These are phyloP conservation scores for Pseudomassariella vexata DNA, from an alignment of 2,329 filamentous ascomycete genomes.

Conservation along the genomic window DNA sequence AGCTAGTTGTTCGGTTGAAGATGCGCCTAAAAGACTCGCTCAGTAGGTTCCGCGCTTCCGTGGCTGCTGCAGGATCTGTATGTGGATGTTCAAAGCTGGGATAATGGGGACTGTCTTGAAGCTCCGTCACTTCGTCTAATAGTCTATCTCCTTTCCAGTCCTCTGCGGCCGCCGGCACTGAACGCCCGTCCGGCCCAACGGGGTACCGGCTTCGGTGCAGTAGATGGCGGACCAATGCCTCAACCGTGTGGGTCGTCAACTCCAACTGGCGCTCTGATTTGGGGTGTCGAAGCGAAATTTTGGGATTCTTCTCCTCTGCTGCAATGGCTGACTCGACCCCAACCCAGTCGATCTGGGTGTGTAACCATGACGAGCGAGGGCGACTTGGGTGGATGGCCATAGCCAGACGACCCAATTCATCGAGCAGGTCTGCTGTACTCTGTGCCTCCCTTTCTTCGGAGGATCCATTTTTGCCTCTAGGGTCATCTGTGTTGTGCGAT, in stretches of 20 bases:
- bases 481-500: not conserved
- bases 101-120: conserved; percentile 11
- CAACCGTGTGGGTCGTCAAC: conserved; percentile 5
- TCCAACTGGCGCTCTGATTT: conserved; percentile 7
- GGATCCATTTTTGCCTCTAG: not conserved
- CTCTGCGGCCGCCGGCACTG: too few relatives aligned
- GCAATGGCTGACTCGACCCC: conserved; percentile 18
- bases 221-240: conserved; percentile 6
- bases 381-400: conserved; percentile 11
- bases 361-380: conserved; percentile 12
- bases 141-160: conserved; percentile 5
- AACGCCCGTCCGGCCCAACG: conserved; percentile 2
- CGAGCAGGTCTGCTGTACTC: conserved; percentile 7
- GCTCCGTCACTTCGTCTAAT: conserved; percentile 12
- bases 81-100: conserved; percentile 18
- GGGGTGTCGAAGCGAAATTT: conserved; percentile 14
- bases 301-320: conserved; percentile 15
- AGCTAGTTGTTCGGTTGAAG: conserved; percentile 15
- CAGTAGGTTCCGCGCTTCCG: conserved; percentile 13
- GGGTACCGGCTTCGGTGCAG: conserved; percentile 3
- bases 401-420: conserved; percentile 16
- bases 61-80: conserved; percentile 7
- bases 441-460: conserved; percentile 1
- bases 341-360: conserved; percentile 19
- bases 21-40: conserved; percentile 20